A percentile compares a stretch with the other conserved stretches of the same genome.
These are phyloP conservation scores for Escallonia rubra DNA, from an alignment of 129 eudicot genomes.

Conservation along the genomic window DNA sequence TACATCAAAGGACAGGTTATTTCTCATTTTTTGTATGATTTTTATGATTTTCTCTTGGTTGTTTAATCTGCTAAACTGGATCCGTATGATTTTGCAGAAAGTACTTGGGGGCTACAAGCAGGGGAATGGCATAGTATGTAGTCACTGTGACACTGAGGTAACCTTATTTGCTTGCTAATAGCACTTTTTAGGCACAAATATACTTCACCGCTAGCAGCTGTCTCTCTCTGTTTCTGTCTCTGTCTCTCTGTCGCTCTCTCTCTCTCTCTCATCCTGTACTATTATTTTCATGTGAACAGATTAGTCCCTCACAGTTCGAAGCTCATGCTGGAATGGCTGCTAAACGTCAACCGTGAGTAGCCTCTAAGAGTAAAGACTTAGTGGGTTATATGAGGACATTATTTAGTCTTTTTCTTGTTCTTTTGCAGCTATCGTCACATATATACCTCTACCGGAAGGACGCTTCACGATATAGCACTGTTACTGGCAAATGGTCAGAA, in stretches of 20 bases:
- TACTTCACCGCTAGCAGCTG: too few species aligned
- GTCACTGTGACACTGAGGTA: constrained; percentile 85
- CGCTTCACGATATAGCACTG: constrained; percentile 88
- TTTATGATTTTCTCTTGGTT: constrained; percentile 4
- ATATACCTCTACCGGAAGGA: constrained; percentile 59
- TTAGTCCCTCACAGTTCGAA: constrained; percentile 97
- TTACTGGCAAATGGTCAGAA: constrained; percentile 79
- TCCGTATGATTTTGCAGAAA: constrained; percentile 40
- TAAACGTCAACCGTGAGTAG: constrained; percentile 95
- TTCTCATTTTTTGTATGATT: background rate
- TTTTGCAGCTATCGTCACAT: constrained; percentile 79
- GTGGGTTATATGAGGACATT: background rate
- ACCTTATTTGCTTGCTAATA: constrained; percentile 4
- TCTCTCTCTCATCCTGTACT: background rate
- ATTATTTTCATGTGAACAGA: constrained; percentile 38
- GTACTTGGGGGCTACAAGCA: constrained; percentile 87
- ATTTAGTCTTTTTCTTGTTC: background rate
- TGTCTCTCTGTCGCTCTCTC: background rate
- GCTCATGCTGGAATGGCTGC: constrained; percentile 99
- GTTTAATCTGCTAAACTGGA: background rate
- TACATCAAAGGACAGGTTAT: constrained; percentile 85
- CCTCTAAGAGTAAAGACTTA: background rate
- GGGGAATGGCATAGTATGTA: constrained; percentile 88
- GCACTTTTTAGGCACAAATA: background rate
- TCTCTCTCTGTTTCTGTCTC: constrained; percentile 1